Percentiles rank a stretch among this genome's conserved stretches.
Conservation (phyloP, 495 filamentous ascomycete species). For the Tuber magnatum region DNA sequence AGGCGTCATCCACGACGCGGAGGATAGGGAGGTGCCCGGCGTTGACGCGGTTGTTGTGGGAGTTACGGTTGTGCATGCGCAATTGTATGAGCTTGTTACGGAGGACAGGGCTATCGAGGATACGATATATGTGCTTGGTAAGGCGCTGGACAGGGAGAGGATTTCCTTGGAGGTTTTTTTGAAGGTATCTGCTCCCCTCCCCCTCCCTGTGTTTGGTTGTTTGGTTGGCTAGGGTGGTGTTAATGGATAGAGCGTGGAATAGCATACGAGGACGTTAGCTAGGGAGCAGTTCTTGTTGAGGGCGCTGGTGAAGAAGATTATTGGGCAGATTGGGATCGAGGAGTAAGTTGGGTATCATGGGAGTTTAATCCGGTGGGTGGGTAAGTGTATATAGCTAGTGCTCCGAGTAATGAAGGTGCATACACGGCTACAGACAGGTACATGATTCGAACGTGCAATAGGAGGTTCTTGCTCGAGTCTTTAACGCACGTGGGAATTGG, state of each 20-base stretch:
- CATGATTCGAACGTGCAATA: not conserved
- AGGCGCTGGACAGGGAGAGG: slow-evolving; percentile 72
- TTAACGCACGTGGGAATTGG: too few relatives aligned
- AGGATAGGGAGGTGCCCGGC: slow-evolving; percentile 49
- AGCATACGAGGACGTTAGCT: slow-evolving; percentile 72
- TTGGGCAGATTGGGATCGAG: slow-evolving; percentile 68
- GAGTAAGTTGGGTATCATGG: slow-evolving; percentile 1
- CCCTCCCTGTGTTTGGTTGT: not conserved
- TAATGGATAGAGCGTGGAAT: slow-evolving; percentile 15
- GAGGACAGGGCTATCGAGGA: slow-evolving; percentile 81
- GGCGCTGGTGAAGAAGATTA: slow-evolving; percentile 82
- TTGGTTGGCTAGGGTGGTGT: not conserved
- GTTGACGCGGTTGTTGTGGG: slow-evolving; percentile 92
- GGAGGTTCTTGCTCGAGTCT: not conserved
- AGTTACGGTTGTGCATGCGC: slow-evolving; percentile 82
- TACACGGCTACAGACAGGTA: not conserved
- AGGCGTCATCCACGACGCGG: slow-evolving; percentile 57
- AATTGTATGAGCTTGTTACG: slow-evolving; percentile 78
- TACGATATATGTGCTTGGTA: slow-evolving; percentile 73
- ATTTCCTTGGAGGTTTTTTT: slow-evolving; percentile 77
- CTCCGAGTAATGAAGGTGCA: not conserved
- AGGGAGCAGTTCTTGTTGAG: slow-evolving; percentile 88
- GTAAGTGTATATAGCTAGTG: not conserved
- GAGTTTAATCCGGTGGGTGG: not conserved
- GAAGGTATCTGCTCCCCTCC: slow-evolving; percentile 45